These are phyloP conservation scores for Colletotrichum cuscutae DNA, from an alignment of 2,329 filamentous ascomycete species.

Conservation along the genomic window DNA sequence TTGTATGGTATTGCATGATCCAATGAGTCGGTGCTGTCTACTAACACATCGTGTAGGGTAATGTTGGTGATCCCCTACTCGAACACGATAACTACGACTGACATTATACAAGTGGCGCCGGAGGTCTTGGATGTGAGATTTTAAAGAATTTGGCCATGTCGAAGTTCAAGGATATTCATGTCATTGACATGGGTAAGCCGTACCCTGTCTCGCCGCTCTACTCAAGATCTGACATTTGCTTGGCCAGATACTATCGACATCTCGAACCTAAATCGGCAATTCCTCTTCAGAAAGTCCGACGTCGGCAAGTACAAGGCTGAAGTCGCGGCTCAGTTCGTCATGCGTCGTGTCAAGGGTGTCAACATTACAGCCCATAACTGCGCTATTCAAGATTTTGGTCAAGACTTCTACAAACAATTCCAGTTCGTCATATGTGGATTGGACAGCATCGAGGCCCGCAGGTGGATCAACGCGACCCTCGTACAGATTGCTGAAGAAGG, in stretches of 20 bases:
- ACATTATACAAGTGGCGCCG: slow-evolving; percentile 77
- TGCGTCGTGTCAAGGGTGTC: slow-evolving; percentile 88
- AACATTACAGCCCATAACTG: slow-evolving; percentile 94
- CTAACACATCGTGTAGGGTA: slow-evolving; percentile 53
- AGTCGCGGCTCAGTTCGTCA: slow-evolving; percentile 90
- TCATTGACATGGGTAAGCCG: slow-evolving; percentile 94
- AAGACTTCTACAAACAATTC: slow-evolving; percentile 97
- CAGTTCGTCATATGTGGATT: slow-evolving; percentile 92
- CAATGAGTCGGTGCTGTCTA: background rate
- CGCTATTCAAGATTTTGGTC: slow-evolving; percentile 96
- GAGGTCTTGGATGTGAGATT: slow-evolving; percentile 94
- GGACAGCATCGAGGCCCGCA: slow-evolving; percentile 95
- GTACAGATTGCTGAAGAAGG: slow-evolving; percentile 85
- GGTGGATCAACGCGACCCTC: slow-evolving; percentile 97
- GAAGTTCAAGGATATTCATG: slow-evolving; percentile 96
- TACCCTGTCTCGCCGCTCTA: background rate
- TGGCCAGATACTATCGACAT: slow-evolving; percentile 92
- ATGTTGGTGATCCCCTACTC: slow-evolving; percentile 53
- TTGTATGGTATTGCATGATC: slow-evolving; percentile 63
- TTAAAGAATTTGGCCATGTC: slow-evolving; percentile 95
- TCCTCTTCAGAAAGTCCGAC: slow-evolving; percentile 91
- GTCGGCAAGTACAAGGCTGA: slow-evolving; percentile 95
- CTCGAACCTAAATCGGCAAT: slow-evolving; percentile 97
- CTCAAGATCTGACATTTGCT: slow-evolving; percentile 12
- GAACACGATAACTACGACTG: slow-evolving; percentile 30